These are phyloP conservation scores for Sonneratia caseolaris DNA, from an alignment of 345 rosid species.

Conservation along the genomic window DNA sequence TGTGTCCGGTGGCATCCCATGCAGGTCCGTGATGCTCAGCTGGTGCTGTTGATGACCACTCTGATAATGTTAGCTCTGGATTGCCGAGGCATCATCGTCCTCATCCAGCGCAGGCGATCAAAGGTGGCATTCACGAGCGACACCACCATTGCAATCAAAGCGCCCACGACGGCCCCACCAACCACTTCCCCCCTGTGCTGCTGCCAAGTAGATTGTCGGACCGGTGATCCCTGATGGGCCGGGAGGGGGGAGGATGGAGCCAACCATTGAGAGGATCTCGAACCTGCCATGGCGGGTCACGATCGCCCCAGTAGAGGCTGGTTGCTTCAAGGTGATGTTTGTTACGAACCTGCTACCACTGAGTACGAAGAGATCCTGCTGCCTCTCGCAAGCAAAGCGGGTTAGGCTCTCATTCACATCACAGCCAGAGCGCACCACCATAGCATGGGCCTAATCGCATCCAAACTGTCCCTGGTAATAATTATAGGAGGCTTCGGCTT, in stretches of 20 bases:
- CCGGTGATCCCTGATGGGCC: slow-evolving; percentile 82
- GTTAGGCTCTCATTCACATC: slow-evolving; percentile 67
- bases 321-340: slow-evolving; percentile 74
- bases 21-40: slow-evolving; percentile 39
- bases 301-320: slow-evolving; percentile 67
- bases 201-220: slow-evolving; percentile 72
- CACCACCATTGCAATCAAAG: slow-evolving; percentile 80
- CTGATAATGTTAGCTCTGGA: no score
- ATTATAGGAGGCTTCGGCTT: slow-evolving; percentile 93
- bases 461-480: slow-evolving; percentile 70
- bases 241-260: slow-evolving; percentile 86
- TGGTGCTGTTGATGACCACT: slow-evolving; percentile 43
- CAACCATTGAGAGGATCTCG: slow-evolving; percentile 86
- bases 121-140: slow-evolving; percentile 86
- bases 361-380: slow-evolving; percentile 65
- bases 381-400: slow-evolving; percentile 72
- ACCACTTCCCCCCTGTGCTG: slow-evolving; percentile 88
- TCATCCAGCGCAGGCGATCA: slow-evolving; percentile 77
- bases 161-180: slow-evolving; percentile 77
- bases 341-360: slow-evolving; percentile 82
- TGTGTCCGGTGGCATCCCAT: slow-evolving; percentile 58
- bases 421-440: slow-evolving; percentile 86
- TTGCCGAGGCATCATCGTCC: slow-evolving; percentile 35
- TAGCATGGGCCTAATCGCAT: slow-evolving; percentile 75
- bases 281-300: slow-evolving; percentile 90